A percentile compares a stretch with the other conserved stretches of the same genome.
Evolutionary conservation across 352 stramenopile genomes (phyloP).

Genomic region (Phytophthora macrochlamydospora): DNA sequence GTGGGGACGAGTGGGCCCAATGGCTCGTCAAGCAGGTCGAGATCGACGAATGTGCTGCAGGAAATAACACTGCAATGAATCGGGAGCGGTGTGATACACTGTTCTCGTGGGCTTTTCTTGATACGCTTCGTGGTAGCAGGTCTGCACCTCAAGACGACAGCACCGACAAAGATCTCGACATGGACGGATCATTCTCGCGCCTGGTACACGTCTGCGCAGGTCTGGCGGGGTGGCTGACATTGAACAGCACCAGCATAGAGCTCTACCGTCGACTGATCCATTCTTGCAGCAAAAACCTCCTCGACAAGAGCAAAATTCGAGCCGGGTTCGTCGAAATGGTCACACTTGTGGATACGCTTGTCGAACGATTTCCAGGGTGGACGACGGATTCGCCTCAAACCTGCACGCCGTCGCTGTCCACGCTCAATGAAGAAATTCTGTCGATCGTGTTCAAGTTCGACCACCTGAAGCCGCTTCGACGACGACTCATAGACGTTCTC

Average conservation of each 20-base stretch:
- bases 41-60: background rate
- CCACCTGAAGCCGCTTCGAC: conserved; percentile 31
- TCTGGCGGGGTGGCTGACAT: conserved; percentile 34
- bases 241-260: conserved; percentile 33
- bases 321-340: conserved; percentile 36
- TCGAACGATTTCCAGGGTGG: conserved; percentile 28
- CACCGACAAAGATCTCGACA: background rate
- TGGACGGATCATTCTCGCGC: conserved; percentile 7
- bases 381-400: conserved; percentile 4
- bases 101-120: conserved; percentile 37
- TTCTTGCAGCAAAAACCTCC: conserved; percentile 24
- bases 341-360: conserved; percentile 27
- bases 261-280: conserved; percentile 31
- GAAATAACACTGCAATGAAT: background rate
- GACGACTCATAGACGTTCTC: conserved; percentile 29
- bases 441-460: conserved; percentile 42
- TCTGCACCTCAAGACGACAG: background rate
- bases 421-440: conserved; percentile 41
- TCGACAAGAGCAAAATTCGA: conserved; percentile 38
- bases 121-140: conserved; percentile 6
- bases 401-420: conserved; percentile 20
- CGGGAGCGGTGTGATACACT: background rate
- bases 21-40: background rate
- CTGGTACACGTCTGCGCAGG: conserved; percentile 30
- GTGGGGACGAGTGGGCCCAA: conserved; percentile 30